A percentile compares a stretch with the other conserved stretches of the same genome.
Conservation (phyloP, 768 basidiomycete genomes). For the Lactifluus echinatus region DNA sequence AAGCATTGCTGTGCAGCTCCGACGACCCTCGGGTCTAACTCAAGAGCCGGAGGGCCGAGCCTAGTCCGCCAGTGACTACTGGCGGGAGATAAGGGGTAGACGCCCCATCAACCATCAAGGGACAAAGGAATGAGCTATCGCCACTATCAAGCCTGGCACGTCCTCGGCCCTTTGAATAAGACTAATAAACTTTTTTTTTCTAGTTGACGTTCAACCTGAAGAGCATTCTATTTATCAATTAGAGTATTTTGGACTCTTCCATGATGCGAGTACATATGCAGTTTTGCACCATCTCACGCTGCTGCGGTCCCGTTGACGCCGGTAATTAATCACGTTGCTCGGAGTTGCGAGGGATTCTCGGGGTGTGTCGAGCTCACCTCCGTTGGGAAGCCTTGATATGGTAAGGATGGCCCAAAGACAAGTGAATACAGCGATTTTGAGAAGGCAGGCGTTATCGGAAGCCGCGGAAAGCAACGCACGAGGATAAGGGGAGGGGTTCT, state of each 20-base stretch:
- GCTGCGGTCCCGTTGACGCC: conserved; percentile 1
- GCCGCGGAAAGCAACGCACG: conserved; percentile 20
- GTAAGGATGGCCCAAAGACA: conserved; percentile 7
- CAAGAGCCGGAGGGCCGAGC: not conserved
- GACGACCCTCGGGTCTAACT: not conserved
- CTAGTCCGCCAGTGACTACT: not conserved
- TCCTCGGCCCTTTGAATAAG: not conserved
- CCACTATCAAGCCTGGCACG: not conserved
- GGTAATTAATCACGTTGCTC: conserved; percentile 9
- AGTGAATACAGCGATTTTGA: conserved; percentile 13
- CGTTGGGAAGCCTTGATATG: conserved; percentile 7
- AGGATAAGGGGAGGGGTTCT: conserved; percentile 19
- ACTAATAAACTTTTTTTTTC: not conserved
- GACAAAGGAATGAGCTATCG: not conserved
- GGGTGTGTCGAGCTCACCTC: conserved; percentile 8
- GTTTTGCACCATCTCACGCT: not conserved
- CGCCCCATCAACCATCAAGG: not conserved
- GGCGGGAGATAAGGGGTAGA: not conserved
- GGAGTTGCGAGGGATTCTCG: conserved; percentile 14
- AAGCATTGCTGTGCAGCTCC: not conserved
- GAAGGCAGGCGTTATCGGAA: conserved; percentile 20
- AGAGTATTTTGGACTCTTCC: not conserved
- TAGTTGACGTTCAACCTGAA: not conserved
- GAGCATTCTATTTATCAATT: not conserved
- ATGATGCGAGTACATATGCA: not conserved